A percentile compares a stretch with the other conserved stretches of the same genome.
Conservation (phyloP, 345 rosid species). For the Salix dunnii region DNA sequence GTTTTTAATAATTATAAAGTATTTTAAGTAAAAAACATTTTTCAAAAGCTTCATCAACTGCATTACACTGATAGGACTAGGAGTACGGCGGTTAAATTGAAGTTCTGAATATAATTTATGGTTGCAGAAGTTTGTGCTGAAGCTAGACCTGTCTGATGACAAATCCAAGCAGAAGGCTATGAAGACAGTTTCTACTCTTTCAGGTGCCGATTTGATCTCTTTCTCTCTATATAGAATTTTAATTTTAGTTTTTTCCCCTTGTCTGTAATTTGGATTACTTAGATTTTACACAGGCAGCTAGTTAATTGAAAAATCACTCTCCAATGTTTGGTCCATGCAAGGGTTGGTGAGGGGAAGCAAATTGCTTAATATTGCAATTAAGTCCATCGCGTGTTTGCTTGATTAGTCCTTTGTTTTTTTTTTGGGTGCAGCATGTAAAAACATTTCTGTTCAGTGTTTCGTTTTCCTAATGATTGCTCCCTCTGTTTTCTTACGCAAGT, state of each 20-base stretch:
- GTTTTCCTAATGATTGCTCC: neutral
- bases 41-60: no score
- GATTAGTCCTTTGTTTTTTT: neutral
- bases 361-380: neutral
- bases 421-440: no score
- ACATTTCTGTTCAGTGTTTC: neutral
- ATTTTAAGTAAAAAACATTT: no score
- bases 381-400: neutral
- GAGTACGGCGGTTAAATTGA: neutral
- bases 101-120: slow-evolving; percentile 1
- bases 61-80: no score
- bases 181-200: slow-evolving; percentile 72
- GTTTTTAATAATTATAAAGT: no score
- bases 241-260: neutral
- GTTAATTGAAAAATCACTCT: neutral
- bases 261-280: no score
- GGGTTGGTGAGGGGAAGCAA: neutral
- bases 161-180: slow-evolving; percentile 88
- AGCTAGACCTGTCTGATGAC: slow-evolving; percentile 66
- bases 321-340: neutral
- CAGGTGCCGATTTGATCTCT: slow-evolving; percentile 42
- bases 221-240: neutral
- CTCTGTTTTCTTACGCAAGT: neutral
- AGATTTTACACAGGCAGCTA: neutral
- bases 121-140: slow-evolving; percentile 74